Evolutionary conservation across 129 eudicot genomes (phyloP), one percentile per base, ranked within the genome.

Genomic region (Pulicaria dysenterica): DNA sequence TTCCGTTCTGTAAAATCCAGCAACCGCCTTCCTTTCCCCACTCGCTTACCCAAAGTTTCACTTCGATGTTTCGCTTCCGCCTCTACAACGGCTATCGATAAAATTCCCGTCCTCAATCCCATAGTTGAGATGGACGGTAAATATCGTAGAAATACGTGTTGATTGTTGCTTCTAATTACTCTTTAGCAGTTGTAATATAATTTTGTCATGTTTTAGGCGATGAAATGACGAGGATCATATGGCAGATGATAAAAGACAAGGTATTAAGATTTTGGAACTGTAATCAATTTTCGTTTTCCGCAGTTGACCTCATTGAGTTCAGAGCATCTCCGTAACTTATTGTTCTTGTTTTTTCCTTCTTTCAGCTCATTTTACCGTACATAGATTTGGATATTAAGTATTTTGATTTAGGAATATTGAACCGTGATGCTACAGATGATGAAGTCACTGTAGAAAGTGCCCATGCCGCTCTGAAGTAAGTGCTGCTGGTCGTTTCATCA

Each of bases 61-160:
- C 54, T 89, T 50, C 92, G 95, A 9, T 92, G 98, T 77, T 85
- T 89, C 82, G 80, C 92, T 39, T 80, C 95, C 69, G 71, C 90
- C 56, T 19, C 95, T 24, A 58, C 85, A 41, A 24, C 84, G 56
- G 65, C 92, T 9, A 10, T 56, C 31, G 82, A 81, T 53, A 89
- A 83, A 82, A 73, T 92, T 55, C 68, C 70, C 40, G 97, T 91
- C 9, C 77, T 73, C 17, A 92, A 87, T 73, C 98, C 98, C 5
- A 80, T 92, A 6, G 98, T 92, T 34, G 98, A 92, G 68, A 92
- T 92, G 98, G 98, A 92, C 77, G 98, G 98, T 92, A 80, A 47
- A 15, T 19, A 43, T 6, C 54, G 7, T 5, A 11, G 3, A 7
- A 45, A 13, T 67, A 24, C 38, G 38, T 46, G 0, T 67, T 14